Base-by-base conservation (phyloP, 2,329 filamentous ascomycete species). In the Aquanectria penicillioides region DNA sequence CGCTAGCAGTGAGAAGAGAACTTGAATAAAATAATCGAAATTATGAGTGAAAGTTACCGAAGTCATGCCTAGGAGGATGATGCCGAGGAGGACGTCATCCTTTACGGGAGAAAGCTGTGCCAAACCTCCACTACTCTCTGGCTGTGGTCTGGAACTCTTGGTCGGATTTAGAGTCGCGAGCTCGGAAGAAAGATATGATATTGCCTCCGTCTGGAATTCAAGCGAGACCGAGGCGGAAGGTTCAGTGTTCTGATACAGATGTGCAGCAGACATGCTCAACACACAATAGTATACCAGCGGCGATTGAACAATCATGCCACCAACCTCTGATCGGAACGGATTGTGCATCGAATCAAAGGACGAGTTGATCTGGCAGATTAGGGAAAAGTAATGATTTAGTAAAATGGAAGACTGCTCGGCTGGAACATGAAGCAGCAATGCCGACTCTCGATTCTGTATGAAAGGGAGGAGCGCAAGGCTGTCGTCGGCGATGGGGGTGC, bases 31-130 rank as follows among this genome's bases (percentile, higher is more conserved):
- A 2, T 2, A 12, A 18, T 15, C 3, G 13, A 11, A 5, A 13
- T 7, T 5, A 1, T 25, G 10, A 6, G 7, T 12, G 3, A 10
- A n/a, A 29, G 53, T 2, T 31, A 64, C 64, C 13, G 64, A 59
- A 5, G 64, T 65, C 59, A 66, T 65, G 3, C 64, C 59, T 0
- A 66, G n/a, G 9, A 67, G 26, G 1, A 66, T 59, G 4, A 62
- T 49, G 0, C 56, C 47, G 0, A 67, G 10, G 2, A 67, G 11
- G 0, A 67, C n/a, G 4, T 65, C 59, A 4, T 65, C 56, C 2
- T 46, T 60, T 0, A 66, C 55, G 0, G 20, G 38, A 7, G 13
- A 6, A n/a, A 15, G 31, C 13, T 20, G 15, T n/a, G 17, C 12
- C 15, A 15, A 9, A 11, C 11, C 6, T 2, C 9, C 4, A 1